These are phyloP conservation scores for Alloascoidea africana DNA, from an alignment of 805 yeast genomes.

Conservation along the genomic window DNA sequence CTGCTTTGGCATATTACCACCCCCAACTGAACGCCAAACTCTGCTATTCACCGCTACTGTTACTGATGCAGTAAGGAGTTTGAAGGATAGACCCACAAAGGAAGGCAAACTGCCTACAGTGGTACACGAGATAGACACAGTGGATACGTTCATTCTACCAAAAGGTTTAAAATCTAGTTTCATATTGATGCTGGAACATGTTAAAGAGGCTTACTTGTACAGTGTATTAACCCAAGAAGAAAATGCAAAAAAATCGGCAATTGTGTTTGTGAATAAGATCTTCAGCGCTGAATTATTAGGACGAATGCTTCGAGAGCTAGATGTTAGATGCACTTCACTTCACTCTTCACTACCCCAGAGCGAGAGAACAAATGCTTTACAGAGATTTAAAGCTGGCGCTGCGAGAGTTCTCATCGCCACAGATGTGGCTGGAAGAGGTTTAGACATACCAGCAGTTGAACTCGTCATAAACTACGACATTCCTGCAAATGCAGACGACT, in stretches of 20 bases:
- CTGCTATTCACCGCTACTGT: conserved; percentile 90
- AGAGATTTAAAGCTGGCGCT: conserved; percentile 86
- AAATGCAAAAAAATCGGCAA: conserved; percentile 52
- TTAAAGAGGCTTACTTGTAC: conserved; percentile 78
- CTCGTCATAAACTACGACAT: conserved; percentile 84
- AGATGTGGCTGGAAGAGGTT: conserved; percentile 94
- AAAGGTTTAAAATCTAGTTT: conserved; percentile 48
- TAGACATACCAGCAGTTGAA: conserved; percentile 89
- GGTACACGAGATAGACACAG: conserved; percentile 59
- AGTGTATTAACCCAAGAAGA: conserved; percentile 47
- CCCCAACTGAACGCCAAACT: conserved; percentile 66
- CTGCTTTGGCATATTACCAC: conserved; percentile 62
- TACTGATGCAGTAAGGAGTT: conserved; percentile 76
- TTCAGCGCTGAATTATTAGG: conserved; percentile 78
- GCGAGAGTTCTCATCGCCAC: conserved; percentile 90
- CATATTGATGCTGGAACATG: conserved; percentile 70
- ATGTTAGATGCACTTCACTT: conserved; percentile 71
- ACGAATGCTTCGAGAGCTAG: conserved; percentile 58
- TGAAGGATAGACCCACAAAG: conserved; percentile 48
- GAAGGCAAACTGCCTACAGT: conserved; percentile 42
- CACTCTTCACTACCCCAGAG: conserved; percentile 92
- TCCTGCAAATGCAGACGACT: conserved; percentile 94
- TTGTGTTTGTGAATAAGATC: conserved; percentile 86
- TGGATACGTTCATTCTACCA: conserved; percentile 73
- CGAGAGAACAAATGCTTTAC: conserved; percentile 83